Conservation (phyloP, 1,139 yeast genomes). For the Debaryomyces robertsiae region DNA sequence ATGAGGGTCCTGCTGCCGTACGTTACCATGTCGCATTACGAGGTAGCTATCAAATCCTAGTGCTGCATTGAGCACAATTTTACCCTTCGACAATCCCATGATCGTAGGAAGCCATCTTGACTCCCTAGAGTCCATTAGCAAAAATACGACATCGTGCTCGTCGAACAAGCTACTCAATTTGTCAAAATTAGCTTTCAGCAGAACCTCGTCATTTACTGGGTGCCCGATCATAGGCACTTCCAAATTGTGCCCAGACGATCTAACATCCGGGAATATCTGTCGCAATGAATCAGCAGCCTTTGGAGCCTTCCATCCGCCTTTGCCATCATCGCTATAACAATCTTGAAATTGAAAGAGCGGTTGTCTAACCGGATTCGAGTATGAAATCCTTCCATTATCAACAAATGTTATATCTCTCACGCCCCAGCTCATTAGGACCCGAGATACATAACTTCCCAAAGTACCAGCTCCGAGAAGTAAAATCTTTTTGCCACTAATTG, state of each 20-base stretch:
- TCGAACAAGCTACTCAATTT: constrained; percentile 55
- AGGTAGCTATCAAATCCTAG: constrained; percentile 91
- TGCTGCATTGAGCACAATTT: constrained; percentile 87
- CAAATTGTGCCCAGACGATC: constrained; percentile 59
- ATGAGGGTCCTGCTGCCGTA: constrained; percentile 15
- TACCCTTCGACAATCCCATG: constrained; percentile 63
- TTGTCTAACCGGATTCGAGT: constrained; percentile 94
- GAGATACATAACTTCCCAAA: constrained; percentile 85
- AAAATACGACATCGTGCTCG: constrained; percentile 72
- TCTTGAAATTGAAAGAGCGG: constrained; percentile 79
- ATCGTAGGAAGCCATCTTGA: constrained; percentile 96
- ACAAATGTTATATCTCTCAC: constrained; percentile 81
- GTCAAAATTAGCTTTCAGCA: constrained; percentile 54
- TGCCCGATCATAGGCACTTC: constrained; percentile 98
- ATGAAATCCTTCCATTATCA: constrained; percentile 86
- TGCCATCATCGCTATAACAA: constrained; percentile 59
- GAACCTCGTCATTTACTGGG: constrained; percentile 54
- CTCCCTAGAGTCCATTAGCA: constrained; percentile 92
- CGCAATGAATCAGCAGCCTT: constrained; percentile 75
- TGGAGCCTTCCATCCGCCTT: constrained; percentile 70
- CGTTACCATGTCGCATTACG: constrained; percentile 87
- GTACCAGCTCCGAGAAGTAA: constrained; percentile 95
- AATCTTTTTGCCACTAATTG: constrained; percentile 60
- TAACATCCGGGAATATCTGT: constrained; percentile 76
- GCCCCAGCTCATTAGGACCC: constrained; percentile 94